These are phyloP conservation scores for Anisodus acutangulus DNA, from an alignment of 257 asterid species.

Conservation along the genomic window DNA sequence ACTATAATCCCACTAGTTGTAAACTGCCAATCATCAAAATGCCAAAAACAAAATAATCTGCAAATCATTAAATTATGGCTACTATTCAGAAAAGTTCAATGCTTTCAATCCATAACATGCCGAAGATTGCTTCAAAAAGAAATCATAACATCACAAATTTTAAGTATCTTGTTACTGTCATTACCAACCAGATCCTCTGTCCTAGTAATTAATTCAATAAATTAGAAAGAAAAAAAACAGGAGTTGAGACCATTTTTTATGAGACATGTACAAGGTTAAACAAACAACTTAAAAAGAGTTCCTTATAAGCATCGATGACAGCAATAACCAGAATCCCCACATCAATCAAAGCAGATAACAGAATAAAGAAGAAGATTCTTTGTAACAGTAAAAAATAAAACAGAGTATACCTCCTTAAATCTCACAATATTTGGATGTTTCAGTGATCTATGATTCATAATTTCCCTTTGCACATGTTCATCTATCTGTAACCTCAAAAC, in stretches of 20 bases:
- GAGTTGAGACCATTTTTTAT: neutral
- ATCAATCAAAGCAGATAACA: neutral
- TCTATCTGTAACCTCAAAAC: constrained; percentile 41
- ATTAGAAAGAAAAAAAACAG: neutral
- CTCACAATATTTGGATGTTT: constrained; percentile 54
- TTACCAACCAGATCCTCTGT: neutral
- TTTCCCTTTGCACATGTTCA: constrained; percentile 54
- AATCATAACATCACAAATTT: neutral
- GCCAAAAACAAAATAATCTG: neutral
- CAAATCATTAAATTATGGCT: neutral
- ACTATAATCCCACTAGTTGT: neutral
- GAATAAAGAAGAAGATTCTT: neutral
- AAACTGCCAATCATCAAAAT: neutral
- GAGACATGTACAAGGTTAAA: no score
- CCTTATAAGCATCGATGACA: neutral
- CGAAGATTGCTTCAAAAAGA: neutral
- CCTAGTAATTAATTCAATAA: neutral
- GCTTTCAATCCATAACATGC: neutral
- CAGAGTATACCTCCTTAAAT: constrained; percentile 47
- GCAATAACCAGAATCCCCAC: neutral
- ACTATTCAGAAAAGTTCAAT: neutral
- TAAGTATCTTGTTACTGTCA: neutral
- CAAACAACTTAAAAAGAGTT: neutral
- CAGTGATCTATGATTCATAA: constrained; percentile 55
- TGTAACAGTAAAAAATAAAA: neutral